Base-by-base conservation (phyloP, 2,329 filamentous ascomycete genomes). In the Aspergillus vadensis region DNA sequence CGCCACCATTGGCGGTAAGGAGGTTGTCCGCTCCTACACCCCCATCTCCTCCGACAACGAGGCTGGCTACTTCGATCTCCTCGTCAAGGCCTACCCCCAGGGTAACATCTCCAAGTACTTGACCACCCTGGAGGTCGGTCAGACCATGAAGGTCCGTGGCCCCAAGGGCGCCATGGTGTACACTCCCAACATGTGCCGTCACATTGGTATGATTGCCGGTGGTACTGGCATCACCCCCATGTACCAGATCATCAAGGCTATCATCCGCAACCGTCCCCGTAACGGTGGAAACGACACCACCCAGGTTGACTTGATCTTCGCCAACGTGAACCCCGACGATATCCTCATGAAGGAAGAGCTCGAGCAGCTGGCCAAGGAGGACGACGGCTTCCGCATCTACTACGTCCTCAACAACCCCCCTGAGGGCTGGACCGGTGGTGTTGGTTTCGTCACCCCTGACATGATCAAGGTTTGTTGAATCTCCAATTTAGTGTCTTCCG, bases 151-250 rank as follows among this genome's bases (percentile, higher is more conserved):
- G 76, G 89, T 98, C 71, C 88, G 87, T 71, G 95, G 95, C 9
- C 95, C 95, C 78, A 98, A 98, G 85, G 95, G 95, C 70, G 94
- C 94, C 70, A 97, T 99, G 85, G 91, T 96, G 65, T 99, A 99
- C 82, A 91, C 89, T 17, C 92, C 94, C 70, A 97, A 97, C 84
- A 94, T 99, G 91, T 91, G 94, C 70, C 89, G 91, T 66, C 91
- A 91, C 79, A 96, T 99, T 69, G 95, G 93, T 74, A 99, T 99
- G 95, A 91, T 99, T 74, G 92, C 95, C 65, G 95, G 95, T 68
- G 95, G 95, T 67, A 98, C 95, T 36, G 95, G 95, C 69, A 98
- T 99, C 77, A 98, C 95, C 9, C 95, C 95, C 63, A 99, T 99
- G 95, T 86, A 98, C 65, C 95, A 99, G 82, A 88, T 99, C 70